Conservation (phyloP, 2,329 filamentous ascomycete genomes). For the Dichotomopilus funicola region DNA sequence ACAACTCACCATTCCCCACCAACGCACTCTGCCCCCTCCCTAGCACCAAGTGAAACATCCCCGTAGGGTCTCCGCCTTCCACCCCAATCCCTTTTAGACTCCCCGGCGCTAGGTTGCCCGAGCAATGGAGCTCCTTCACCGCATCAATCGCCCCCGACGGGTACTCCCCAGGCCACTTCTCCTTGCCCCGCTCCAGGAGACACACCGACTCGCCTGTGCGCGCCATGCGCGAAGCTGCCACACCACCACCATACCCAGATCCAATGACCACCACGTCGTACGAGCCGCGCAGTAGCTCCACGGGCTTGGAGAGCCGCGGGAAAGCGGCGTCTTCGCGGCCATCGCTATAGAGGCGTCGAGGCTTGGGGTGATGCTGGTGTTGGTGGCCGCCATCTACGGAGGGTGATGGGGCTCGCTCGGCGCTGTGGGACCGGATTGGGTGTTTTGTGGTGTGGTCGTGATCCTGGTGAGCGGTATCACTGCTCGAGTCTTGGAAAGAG, state of each 20-base stretch:
- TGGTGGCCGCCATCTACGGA: not conserved
- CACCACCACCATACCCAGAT: conserved; percentile 61
- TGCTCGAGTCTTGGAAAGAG: not conserved
- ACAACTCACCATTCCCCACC: conserved; percentile 46
- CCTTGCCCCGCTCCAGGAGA: conserved; percentile 57
- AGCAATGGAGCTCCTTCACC: conserved; percentile 47
- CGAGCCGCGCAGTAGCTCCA: conserved; percentile 48
- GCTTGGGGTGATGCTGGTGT: not conserved
- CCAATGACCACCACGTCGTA: conserved; percentile 65
- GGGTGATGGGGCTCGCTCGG: not conserved
- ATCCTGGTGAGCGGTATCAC: too few relatives aligned
- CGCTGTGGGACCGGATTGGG: not conserved
- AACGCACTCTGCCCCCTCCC: conserved; percentile 59
- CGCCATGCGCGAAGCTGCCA: conserved; percentile 60
- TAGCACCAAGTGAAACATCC: conserved; percentile 57
- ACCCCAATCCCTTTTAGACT: conserved; percentile 37
- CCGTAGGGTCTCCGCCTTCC: conserved; percentile 48
- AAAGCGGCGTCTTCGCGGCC: conserved; percentile 29
- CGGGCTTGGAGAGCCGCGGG: conserved; percentile 49
- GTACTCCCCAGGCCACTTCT: conserved; percentile 62
- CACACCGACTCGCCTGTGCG: conserved; percentile 55
- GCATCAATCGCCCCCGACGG: conserved; percentile 43
- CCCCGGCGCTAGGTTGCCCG: conserved; percentile 44
- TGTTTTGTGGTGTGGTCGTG: too few relatives aligned
- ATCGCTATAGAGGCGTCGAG: conserved; percentile 25